Percentiles rank a stretch among this genome's conserved stretches.
Evolutionary conservation across 495 filamentous ascomycete species (phyloP).

Genomic region (Sordaria brevicollis): DNA sequence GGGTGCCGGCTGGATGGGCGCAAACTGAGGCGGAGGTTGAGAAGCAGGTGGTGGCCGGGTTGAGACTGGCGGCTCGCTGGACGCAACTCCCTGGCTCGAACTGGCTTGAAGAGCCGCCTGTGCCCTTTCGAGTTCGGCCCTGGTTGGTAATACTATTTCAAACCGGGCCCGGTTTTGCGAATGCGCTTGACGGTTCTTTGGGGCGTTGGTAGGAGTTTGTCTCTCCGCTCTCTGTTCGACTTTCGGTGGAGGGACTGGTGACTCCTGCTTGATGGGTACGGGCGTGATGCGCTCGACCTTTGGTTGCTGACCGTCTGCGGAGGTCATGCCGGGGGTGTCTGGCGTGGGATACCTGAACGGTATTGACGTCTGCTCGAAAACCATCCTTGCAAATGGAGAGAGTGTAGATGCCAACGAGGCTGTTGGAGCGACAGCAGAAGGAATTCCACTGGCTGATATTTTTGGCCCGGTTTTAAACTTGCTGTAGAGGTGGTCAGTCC

Average conservation of each 20-base stretch:
- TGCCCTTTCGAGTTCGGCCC: conserved; percentile 15
- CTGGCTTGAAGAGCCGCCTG: conserved; percentile 1
- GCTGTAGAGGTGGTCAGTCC: conserved; percentile 31
- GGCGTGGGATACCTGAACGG: conserved; percentile 28
- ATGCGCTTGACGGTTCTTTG: conserved; percentile 15
- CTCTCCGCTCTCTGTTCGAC: conserved; percentile 2
- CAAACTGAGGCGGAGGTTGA: background rate
- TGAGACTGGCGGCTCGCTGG: background rate
- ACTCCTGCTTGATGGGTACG: conserved; percentile 4
- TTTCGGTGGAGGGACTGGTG: conserved; percentile 10
- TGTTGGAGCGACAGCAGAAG: conserved; percentile 5
- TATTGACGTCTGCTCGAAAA: conserved; percentile 30
- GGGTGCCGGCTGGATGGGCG: background rate
- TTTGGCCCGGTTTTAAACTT: conserved; percentile 53
- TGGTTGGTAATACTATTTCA: conserved; percentile 25
- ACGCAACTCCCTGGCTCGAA: background rate
- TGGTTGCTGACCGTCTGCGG: conserved; percentile 7
- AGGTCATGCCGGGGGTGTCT: conserved; percentile 12
- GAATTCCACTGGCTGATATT: background rate
- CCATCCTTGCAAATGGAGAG: conserved; percentile 33
- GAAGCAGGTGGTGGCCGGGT: background rate
- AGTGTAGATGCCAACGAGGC: conserved; percentile 21
- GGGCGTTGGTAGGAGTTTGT: background rate
- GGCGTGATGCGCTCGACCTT: conserved; percentile 3
- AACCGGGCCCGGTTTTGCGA: conserved; percentile 18